phyloP scores from a whole-genome alignment of 208 protist genomes.

The Trypanosoma cruzi region DNA sequence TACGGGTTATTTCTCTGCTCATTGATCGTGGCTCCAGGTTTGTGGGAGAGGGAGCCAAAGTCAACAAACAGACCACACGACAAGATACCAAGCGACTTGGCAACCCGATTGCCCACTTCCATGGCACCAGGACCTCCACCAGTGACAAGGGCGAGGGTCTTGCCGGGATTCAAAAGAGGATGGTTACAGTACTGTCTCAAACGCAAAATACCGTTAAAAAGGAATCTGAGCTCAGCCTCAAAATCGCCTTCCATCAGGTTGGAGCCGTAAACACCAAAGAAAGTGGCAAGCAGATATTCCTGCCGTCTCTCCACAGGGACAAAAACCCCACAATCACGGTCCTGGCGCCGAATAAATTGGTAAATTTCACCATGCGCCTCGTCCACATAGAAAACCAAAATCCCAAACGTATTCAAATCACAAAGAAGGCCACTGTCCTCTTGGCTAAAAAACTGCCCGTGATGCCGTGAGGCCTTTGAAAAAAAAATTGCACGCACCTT shows the following conservation, averaged over 20 bases:
- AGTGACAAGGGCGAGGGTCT: constrained; percentile 87
- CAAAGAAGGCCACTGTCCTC: constrained; percentile 86
- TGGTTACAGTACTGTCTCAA: constrained; percentile 69
- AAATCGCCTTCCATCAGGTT: constrained; percentile 93
- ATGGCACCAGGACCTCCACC: constrained; percentile 94
- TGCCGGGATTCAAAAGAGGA: constrained; percentile 72
- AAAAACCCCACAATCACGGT: constrained; percentile 81
- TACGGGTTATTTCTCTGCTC: constrained; percentile 93
- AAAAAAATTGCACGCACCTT: constrained; percentile 91
- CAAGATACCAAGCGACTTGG: constrained; percentile 88
- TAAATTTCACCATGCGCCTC: constrained; percentile 77
- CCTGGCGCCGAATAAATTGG: constrained; percentile 86
- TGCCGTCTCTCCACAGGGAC: constrained; percentile 85
- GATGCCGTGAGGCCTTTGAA: constrained; percentile 66
- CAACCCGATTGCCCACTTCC: constrained; percentile 94
- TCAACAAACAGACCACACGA: constrained; percentile 93
- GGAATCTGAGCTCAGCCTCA: constrained; percentile 83
- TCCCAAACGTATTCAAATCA: constrained; percentile 90
- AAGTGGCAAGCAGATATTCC: constrained; percentile 88
- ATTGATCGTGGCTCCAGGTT: constrained; percentile 91
- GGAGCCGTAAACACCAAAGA: constrained; percentile 94
- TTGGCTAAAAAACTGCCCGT: constrained; percentile 91
- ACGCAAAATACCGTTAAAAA: constrained; percentile 85
- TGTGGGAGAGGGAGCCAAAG: constrained; percentile 81
- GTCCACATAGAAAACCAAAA: constrained; percentile 88